A percentile compares a stretch with the other conserved stretches of the same genome.
Conservation (phyloP, 108 stramenopile species). For the Discostella stelligeroides region DNA sequence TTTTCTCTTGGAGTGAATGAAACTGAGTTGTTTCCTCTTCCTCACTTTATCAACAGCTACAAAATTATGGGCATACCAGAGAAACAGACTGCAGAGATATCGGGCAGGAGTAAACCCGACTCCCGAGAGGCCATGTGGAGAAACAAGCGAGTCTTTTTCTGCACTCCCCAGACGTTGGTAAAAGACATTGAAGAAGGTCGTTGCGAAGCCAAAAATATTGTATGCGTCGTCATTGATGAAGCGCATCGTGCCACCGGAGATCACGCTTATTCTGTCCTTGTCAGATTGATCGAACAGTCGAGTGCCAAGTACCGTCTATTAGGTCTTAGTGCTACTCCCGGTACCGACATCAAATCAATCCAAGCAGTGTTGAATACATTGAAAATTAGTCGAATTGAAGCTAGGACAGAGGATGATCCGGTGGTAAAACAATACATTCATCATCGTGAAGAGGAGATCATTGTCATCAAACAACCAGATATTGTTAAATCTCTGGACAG, state of each 20-base stretch:
- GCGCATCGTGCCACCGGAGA: slow-evolving; percentile 95
- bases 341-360: slow-evolving; percentile 84
- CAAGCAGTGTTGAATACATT: slow-evolving; percentile 80
- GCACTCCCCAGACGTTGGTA: slow-evolving; percentile 95
- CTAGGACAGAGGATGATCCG: slow-evolving; percentile 82
- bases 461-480: slow-evolving; percentile 58
- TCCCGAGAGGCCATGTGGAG: slow-evolving; percentile 67
- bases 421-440: slow-evolving; percentile 83
- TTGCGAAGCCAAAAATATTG: slow-evolving; percentile 60
- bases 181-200: slow-evolving; percentile 83
- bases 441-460: slow-evolving; percentile 65
- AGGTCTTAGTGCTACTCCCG: slow-evolving; percentile 96
- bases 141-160: slow-evolving; percentile 88
- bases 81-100: slow-evolving; percentile 79
- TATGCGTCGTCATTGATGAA: slow-evolving; percentile 96
- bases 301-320: slow-evolving; percentile 76
- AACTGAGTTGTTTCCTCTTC: background rate
- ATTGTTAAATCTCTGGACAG: slow-evolving; percentile 51
- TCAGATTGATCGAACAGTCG: slow-evolving; percentile 49
- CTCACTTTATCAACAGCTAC: background rate
- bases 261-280: slow-evolving; percentile 80
- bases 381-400: slow-evolving; percentile 72
- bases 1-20: background rate
- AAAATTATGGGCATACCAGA: slow-evolving; percentile 74
- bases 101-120: slow-evolving; percentile 53